A percentile compares a stretch with the other conserved stretches of the same genome.
Evolutionary conservation across 2,329 filamentous ascomycete genomes (phyloP).

Genomic region (Paracoccidioides brasiliensis): DNA sequence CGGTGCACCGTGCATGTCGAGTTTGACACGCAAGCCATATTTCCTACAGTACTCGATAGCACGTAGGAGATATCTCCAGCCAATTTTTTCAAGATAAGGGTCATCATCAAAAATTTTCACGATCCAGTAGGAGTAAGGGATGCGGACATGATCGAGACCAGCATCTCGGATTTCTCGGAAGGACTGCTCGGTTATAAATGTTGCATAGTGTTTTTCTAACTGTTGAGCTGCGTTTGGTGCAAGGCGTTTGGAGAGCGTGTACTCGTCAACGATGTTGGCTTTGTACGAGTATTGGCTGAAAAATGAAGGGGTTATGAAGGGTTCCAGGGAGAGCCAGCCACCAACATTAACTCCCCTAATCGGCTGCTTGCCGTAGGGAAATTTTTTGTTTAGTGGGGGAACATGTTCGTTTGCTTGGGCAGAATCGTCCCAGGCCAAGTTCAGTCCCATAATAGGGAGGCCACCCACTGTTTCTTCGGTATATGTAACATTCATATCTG

Average conservation of each 20-base stretch:
- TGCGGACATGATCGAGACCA: slow-evolving; percentile 91
- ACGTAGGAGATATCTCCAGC: slow-evolving; percentile 86
- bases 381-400: slow-evolving; percentile 60
- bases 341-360: slow-evolving; percentile 86
- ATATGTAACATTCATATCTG: slow-evolving; percentile 88
- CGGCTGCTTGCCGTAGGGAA: slow-evolving; percentile 66
- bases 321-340: slow-evolving; percentile 87
- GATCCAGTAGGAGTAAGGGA: slow-evolving; percentile 92
- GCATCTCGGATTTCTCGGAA: slow-evolving; percentile 76
- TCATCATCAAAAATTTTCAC: slow-evolving; percentile 73
- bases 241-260: slow-evolving; percentile 59
- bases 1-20: slow-evolving; percentile 83
- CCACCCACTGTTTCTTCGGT: slow-evolving; percentile 73
- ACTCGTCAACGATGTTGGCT: slow-evolving; percentile 73
- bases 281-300: slow-evolving; percentile 54
- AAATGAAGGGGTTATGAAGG: slow-evolving; percentile 87
- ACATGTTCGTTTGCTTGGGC: slow-evolving; percentile 64
- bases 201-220: slow-evolving; percentile 83
- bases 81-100: slow-evolving; percentile 72
- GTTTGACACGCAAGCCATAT: slow-evolving; percentile 80
- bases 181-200: slow-evolving; percentile 71
- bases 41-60: slow-evolving; percentile 89
- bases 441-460: slow-evolving; percentile 81
- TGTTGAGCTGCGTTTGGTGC: slow-evolving; percentile 52
- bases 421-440: slow-evolving; percentile 75